Conservation (phyloP, 2,329 filamentous ascomycete genomes). For the Paramyrothecium sp. region DNA sequence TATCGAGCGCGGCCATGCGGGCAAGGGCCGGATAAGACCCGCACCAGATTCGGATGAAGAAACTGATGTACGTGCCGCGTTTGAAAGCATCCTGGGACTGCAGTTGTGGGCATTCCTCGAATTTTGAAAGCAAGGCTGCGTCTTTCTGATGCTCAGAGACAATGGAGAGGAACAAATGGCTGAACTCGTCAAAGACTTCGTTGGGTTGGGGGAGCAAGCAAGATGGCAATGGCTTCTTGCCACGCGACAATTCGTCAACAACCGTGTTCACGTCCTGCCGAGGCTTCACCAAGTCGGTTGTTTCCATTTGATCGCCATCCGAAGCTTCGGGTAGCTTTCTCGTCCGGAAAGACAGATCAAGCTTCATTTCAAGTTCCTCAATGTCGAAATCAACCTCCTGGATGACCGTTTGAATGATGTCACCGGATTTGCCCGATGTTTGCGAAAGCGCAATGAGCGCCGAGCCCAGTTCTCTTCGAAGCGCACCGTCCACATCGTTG, state of each 20-base stretch:
- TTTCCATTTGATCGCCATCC: slow-evolving; percentile 44
- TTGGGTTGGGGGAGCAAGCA: slow-evolving; percentile 52
- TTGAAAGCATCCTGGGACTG: slow-evolving; percentile 52
- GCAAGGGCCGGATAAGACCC: slow-evolving; percentile 68
- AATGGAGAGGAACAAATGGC: slow-evolving; percentile 55
- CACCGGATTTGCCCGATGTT: slow-evolving; percentile 54
- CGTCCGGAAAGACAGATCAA: slow-evolving; percentile 68
- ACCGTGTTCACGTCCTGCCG: slow-evolving; percentile 36
- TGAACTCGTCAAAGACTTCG: slow-evolving; percentile 57
- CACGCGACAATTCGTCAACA: slow-evolving; percentile 35
- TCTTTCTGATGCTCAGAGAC: slow-evolving; percentile 42
- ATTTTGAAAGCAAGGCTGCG: slow-evolving; percentile 40
- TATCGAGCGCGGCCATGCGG: slow-evolving; percentile 66
- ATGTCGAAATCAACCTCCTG: slow-evolving; percentile 69
- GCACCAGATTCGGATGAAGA: slow-evolving; percentile 74
- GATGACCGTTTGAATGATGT: slow-evolving; percentile 66
- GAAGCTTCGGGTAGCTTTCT: slow-evolving; percentile 46
- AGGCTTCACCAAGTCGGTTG: slow-evolving; percentile 21
- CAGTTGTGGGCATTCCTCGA: slow-evolving; percentile 56
- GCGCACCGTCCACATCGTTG: slow-evolving; percentile 51
- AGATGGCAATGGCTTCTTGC: slow-evolving; percentile 39
- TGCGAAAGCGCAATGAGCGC: slow-evolving; percentile 67
- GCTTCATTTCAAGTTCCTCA: slow-evolving; percentile 70
- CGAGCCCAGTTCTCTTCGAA: slow-evolving; percentile 64
- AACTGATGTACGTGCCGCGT: slow-evolving; percentile 68